phyloP scores from a whole-genome alignment of 495 filamentous ascomycete species.

The Aspergillus bertholletiae region DNA sequence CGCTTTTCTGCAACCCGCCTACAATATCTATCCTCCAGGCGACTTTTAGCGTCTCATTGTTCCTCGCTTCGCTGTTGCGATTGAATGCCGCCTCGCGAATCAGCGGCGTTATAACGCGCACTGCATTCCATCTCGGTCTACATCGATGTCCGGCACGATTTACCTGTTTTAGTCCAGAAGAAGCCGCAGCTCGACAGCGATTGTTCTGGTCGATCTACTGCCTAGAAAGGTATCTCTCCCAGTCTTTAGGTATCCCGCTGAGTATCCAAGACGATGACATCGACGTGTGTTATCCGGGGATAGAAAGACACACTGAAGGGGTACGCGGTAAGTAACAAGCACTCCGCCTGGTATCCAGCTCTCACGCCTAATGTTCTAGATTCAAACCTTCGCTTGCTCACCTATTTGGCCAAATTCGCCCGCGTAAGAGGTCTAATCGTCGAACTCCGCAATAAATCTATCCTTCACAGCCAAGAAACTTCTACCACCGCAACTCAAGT shows the following conservation, averaged over 20 bases:
- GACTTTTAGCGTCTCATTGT: slow-evolving; percentile 40
- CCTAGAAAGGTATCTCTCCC: slow-evolving; percentile 46
- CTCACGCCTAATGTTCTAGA: slow-evolving; percentile 6
- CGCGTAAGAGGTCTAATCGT: slow-evolving; percentile 39
- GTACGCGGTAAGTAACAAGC: slow-evolving; percentile 7
- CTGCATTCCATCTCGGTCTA: slow-evolving; percentile 44
- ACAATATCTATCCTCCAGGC: slow-evolving; percentile 41
- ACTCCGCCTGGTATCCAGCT: background rate
- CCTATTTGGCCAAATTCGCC: slow-evolving; percentile 40
- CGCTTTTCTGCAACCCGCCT: slow-evolving; percentile 32
- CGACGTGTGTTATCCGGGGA: slow-evolving; percentile 47
- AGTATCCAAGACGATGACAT: slow-evolving; percentile 50
- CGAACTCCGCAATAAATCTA: slow-evolving; percentile 46
- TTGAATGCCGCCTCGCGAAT: slow-evolving; percentile 48
- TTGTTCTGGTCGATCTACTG: slow-evolving; percentile 52
- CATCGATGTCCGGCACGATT: slow-evolving; percentile 47
- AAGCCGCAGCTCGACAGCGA: slow-evolving; percentile 36
- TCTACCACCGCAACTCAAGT: slow-evolving; percentile 33
- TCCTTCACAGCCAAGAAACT: slow-evolving; percentile 33
- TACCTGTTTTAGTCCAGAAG: slow-evolving; percentile 33
- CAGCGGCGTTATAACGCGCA: slow-evolving; percentile 43
- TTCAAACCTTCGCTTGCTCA: slow-evolving; percentile 28
- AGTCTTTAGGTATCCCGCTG: slow-evolving; percentile 47
- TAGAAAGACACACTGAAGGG: slow-evolving; percentile 28
- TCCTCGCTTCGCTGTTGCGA: slow-evolving; percentile 43